phyloP scores from a whole-genome alignment of 73 alveolate species.

The Tetrahymena malaccensis region DNA sequence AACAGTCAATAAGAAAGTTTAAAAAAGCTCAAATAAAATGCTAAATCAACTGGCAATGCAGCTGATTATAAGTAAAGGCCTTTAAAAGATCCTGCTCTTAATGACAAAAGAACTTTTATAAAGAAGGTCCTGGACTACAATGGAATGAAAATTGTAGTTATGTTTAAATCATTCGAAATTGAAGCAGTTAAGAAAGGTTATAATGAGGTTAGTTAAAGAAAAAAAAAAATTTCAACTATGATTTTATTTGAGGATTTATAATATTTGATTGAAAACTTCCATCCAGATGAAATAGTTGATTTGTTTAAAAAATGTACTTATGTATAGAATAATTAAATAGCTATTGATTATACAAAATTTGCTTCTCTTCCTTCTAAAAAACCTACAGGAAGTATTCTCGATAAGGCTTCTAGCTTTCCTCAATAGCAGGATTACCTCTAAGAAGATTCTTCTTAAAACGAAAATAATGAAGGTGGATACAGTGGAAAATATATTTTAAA shows the following conservation, averaged over 20 bases:
- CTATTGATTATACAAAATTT: not conserved
- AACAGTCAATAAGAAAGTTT: not conserved
- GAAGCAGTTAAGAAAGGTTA: not conserved
- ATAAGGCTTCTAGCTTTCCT: not conserved
- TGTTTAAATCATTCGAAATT: not conserved
- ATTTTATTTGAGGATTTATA: not conserved
- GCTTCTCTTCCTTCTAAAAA: not conserved
- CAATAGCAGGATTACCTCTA: not conserved
- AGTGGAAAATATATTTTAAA: not conserved
- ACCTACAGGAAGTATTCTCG: not conserved
- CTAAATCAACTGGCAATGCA: not conserved
- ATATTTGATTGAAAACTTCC: not conserved
- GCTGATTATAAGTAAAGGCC: not conserved
- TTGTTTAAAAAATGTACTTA: not conserved
- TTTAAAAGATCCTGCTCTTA: not conserved
- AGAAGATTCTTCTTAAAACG: not conserved
- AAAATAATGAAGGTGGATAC: not conserved
- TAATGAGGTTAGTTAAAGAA: not conserved
- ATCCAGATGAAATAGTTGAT: not conserved
- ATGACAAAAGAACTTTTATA: not conserved
- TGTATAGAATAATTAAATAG: not conserved
- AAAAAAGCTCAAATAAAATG: not conserved
- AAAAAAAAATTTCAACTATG: not conserved
- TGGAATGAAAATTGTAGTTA: not conserved
- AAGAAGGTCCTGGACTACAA: not conserved